phyloP scores from a whole-genome alignment of 192 early-diverging fungal genomes.

The Spinellus fusiger region DNA sequence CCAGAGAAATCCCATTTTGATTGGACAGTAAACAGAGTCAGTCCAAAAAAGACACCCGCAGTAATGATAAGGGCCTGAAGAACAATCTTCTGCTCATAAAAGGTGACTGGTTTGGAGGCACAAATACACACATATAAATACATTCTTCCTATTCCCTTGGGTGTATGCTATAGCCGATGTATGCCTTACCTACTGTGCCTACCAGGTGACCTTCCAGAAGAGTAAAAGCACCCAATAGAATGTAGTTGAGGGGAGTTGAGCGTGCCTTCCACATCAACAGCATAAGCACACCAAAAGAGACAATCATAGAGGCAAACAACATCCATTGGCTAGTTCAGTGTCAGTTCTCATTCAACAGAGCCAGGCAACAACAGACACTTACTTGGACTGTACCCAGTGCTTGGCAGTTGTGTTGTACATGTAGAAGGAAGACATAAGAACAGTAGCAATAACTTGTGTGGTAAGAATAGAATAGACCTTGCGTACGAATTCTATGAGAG shows the following conservation, averaged over 20 bases:
- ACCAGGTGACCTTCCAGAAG: slow-evolving; percentile 38
- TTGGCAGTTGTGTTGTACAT: slow-evolving; percentile 47
- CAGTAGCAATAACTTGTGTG: slow-evolving; percentile 54
- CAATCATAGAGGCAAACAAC: slow-evolving; percentile 47
- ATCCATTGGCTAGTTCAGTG: slow-evolving; percentile 51
- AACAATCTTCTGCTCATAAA: slow-evolving; percentile 57
- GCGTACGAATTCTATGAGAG: slow-evolving; percentile 50
- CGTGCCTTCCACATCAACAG: slow-evolving; percentile 52
- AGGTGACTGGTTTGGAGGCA: slow-evolving; percentile 42
- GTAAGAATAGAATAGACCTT: slow-evolving; percentile 69
- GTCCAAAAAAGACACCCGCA: slow-evolving; percentile 58
- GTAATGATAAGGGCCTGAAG: slow-evolving; percentile 72
- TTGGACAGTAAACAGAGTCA: slow-evolving; percentile 77
- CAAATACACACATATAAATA: not conserved
- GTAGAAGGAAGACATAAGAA: slow-evolving; percentile 47
- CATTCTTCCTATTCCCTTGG: not conserved
- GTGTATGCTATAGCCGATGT: not conserved
- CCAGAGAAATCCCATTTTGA: slow-evolving; percentile 67
- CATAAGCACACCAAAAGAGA: slow-evolving; percentile 41
- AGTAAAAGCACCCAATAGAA: slow-evolving; percentile 59
- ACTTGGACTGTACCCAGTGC: slow-evolving; percentile 50
- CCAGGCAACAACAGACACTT: not conserved
- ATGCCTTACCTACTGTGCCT: slow-evolving; percentile 32
- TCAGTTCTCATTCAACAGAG: not conserved
- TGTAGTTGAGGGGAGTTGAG: slow-evolving; percentile 57